Evolutionary conservation across 2,329 filamentous ascomycete genomes (phyloP).

Genomic region (Nemania serpens): DNA sequence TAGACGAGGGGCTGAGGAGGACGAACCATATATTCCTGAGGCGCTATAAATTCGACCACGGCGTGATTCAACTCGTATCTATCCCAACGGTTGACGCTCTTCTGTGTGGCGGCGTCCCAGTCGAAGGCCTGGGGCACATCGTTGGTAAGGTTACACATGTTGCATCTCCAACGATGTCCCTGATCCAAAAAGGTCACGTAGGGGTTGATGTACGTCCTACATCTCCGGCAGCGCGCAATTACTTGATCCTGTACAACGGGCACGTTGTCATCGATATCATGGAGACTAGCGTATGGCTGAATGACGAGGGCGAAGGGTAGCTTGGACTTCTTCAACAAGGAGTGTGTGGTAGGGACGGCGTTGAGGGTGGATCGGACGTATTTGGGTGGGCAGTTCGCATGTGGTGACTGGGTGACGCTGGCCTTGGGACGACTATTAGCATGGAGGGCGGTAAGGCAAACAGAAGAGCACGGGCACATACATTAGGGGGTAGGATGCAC

Average conservation of each 20-base stretch:
- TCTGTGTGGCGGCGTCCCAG: constrained; percentile 92
- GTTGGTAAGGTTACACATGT: constrained; percentile 99
- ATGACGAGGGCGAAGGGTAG: constrained; percentile 95
- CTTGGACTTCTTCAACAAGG: constrained; percentile 93
- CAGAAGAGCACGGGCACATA: constrained; percentile 56
- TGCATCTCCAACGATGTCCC: constrained; percentile 97
- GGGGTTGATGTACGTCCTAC: constrained; percentile 96
- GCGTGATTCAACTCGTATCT: constrained; percentile 91
- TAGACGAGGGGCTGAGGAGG: constrained; percentile 95
- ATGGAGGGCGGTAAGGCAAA: neutral
- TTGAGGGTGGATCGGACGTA: constrained; percentile 96
- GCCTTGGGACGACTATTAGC: constrained; percentile 56
- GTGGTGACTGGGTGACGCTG: constrained; percentile 86
- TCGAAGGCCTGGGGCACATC: constrained; percentile 99
- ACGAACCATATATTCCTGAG: constrained; percentile 99
- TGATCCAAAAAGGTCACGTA: constrained; percentile 97
- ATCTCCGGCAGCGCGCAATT: constrained; percentile 94
- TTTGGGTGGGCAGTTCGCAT: constrained; percentile 89
- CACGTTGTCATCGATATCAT: constrained; percentile 88
- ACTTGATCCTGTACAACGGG: constrained; percentile 96
- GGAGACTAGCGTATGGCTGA: constrained; percentile 90
- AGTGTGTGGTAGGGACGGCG: constrained; percentile 88
- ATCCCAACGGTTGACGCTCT: constrained; percentile 90
- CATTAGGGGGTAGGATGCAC: constrained; percentile 88
- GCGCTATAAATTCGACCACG: constrained; percentile 97